Evolutionary conservation across 1,139 yeast species (phyloP), one percentile per base, ranked within the genome.

Genomic region (Scheffersomyces stambukii): DNA sequence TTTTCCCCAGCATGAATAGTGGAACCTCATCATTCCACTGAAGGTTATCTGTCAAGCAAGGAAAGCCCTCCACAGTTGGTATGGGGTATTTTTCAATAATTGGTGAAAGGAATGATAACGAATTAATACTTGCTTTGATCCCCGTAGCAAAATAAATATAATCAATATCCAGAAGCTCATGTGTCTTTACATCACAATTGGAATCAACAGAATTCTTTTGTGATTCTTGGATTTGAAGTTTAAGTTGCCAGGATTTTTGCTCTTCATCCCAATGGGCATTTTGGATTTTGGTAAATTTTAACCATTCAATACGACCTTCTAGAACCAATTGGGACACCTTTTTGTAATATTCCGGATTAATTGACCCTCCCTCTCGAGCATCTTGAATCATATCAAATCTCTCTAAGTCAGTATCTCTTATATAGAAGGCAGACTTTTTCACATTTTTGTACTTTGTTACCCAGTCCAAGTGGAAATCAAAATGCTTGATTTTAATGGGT

Each of bases 381-480:
- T 61, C 60, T 12, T 54, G 48, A 20, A 67, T 61, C 64, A 65
- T 64, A 13, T 64, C 50, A 21, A 43, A 46, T 24, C 72, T 41
- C 34, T 66, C 73, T 29, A 58, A 58, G 33, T 68, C 72, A 0
- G 67, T 57, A 22, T 65, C 72, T 32, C 52, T 48, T 38, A 64
- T 59, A 46, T 66, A 67, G 28, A 68, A 67, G 1, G 66, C 59
- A 1, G 70, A 60, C 33, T 62, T 62, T 37, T 61, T 62, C 16
- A 63, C 62, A 31, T 62, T 64, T 37, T 61, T 61, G 41, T 66
- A 69, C 38, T 69, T 69, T 12, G 75, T 64, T n/a, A 68, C 74
- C 75, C 75, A 69, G 35, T 69, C 75, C 26, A 69, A 48, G 38
- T 67, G 73, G 41, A 68, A 68, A 37, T 69, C 75, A 45, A 69